Base-by-base conservation (phyloP, 495 filamentous ascomycete species). In the Lentithecium fluviatile region DNA sequence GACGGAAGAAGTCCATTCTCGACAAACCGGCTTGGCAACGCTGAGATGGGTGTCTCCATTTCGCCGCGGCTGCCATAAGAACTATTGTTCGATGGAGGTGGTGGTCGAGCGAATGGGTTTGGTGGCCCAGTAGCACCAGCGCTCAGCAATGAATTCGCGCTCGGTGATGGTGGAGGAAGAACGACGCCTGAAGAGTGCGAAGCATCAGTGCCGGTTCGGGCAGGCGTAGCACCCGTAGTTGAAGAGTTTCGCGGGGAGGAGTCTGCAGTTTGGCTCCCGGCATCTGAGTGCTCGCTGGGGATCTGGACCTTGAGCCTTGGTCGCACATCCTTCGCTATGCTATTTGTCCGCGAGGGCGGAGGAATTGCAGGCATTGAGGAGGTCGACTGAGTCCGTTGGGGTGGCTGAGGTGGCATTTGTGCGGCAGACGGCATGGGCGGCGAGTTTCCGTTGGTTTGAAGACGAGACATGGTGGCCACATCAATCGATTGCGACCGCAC, bases 41-140 rank as follows among this genome's bases (percentile, higher is more conserved):
- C 93, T n/a, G 93, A 97, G n/a, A 96, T 92, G 0, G 94, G 94
- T 3, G 94, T 97, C 66, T 97, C 91, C 60, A 91, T 92, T 62
- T 89, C 87, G 70, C 88, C 89, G 7, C 82, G 84, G 51, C 75
- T 81, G 46, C 78, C 85, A 62, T 81, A 65, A 0, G 56, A 53
- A n/a, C 47, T 70, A 56, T 82, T 85, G 52, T 77, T 82, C 54
- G 82, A 80, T 10, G 85, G 85, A 4, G 88, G 87, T 38, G 78
- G 78, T 4, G 91, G 94, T 42, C 92, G 82, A 1, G 95, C 94
- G 71, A 97, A 98, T 2, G 94, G 94, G 75, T 98, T 98, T 5
- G 90, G 89, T 20, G 94, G 94, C 0, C 94, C 94, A 54, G 86
- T 86, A 5, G 95, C 95, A 13, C 95, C 95, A 2, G 94, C 94